Evolutionary conservation across 768 basidiomycete genomes (phyloP).

Genomic region (Pholiota molesta): DNA sequence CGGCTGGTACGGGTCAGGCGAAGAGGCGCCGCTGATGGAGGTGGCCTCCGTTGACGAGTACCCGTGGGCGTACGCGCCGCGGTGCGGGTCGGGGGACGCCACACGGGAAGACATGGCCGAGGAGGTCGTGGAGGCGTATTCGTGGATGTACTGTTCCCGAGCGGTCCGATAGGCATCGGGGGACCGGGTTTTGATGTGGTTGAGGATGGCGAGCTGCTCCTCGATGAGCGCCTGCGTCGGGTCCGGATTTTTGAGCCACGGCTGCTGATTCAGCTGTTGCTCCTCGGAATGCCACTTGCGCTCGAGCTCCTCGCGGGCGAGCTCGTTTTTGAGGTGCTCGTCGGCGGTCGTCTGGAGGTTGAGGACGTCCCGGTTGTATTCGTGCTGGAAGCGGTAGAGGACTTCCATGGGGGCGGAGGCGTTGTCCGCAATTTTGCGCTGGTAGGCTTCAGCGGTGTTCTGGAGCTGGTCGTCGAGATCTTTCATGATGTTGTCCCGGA

Average conservation of each 20-base stretch:
- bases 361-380: slow-evolving; percentile 24
- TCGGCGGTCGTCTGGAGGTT: slow-evolving; percentile 24
- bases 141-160: neutral
- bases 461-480: slow-evolving; percentile 26
- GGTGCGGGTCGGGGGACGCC: neutral
- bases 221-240: slow-evolving; percentile 22
- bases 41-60: slow-evolving; percentile 7
- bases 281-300: slow-evolving; percentile 14
- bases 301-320: slow-evolving; percentile 24
- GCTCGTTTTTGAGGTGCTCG: slow-evolving; percentile 24
- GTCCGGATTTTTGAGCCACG: slow-evolving; percentile 3
- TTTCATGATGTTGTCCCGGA: slow-evolving; percentile 27
- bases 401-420: slow-evolving; percentile 13
- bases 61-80: neutral
- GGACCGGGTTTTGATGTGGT: slow-evolving; percentile 19
- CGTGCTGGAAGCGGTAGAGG: slow-evolving; percentile 23
- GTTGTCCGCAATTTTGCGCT: slow-evolving; percentile 20
- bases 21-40: slow-evolving; percentile 2
- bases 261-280: neutral
- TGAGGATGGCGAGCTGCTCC: slow-evolving; percentile 29
- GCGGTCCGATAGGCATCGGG: slow-evolving; percentile 1
- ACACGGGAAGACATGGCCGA: neutral
- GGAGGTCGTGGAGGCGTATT: neutral
- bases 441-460: slow-evolving; percentile 23
- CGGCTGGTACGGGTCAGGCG: neutral